Evolutionary conservation across 176 grass and related monocot species (phyloP).

Genomic region (Lolium rigidum): DNA sequence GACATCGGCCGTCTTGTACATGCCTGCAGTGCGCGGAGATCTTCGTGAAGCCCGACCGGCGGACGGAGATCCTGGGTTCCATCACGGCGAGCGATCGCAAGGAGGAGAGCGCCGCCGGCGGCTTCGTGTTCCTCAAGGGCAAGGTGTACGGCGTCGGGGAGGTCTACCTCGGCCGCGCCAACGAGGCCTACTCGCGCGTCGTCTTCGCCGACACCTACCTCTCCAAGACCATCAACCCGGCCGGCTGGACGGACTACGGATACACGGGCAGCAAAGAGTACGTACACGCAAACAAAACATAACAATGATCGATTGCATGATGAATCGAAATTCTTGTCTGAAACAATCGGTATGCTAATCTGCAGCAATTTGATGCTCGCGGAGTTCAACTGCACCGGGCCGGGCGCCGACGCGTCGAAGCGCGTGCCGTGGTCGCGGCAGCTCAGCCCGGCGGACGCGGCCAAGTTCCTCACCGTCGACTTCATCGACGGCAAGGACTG

Average conservation of each 20-base stretch:
- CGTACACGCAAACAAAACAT: slow-evolving; percentile 17
- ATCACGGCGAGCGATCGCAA: slow-evolving; percentile 73
- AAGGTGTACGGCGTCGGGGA: slow-evolving; percentile 84
- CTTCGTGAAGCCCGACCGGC: slow-evolving; percentile 72
- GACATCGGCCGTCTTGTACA: background rate
- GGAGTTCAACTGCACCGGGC: slow-evolving; percentile 74
- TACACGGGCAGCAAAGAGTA: slow-evolving; percentile 63
- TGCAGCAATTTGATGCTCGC: slow-evolving; percentile 64
- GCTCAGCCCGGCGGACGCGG: slow-evolving; percentile 50
- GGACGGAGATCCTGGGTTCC: slow-evolving; percentile 67
- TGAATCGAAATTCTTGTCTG: background rate
- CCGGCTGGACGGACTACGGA: slow-evolving; percentile 60
- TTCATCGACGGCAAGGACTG: slow-evolving; percentile 89
- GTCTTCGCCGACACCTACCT: slow-evolving; percentile 75
- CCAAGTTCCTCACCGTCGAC: slow-evolving; percentile 70
- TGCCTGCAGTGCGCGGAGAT: slow-evolving; percentile 73
- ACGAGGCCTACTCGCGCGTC: slow-evolving; percentile 58
- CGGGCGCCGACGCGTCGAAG: slow-evolving; percentile 43
- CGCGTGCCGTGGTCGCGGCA: slow-evolving; percentile 54
- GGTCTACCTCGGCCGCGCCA: slow-evolving; percentile 70
- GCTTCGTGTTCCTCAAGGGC: slow-evolving; percentile 89
- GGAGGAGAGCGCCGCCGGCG: slow-evolving; percentile 50
- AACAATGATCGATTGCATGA: background rate
- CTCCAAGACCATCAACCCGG: slow-evolving; percentile 67
- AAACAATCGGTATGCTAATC: background rate